Percentiles rank a stretch among this genome's conserved stretches.
phyloP scores from a whole-genome alignment of 1,284 basidiomycete genomes.

The Mycena citricolor region DNA sequence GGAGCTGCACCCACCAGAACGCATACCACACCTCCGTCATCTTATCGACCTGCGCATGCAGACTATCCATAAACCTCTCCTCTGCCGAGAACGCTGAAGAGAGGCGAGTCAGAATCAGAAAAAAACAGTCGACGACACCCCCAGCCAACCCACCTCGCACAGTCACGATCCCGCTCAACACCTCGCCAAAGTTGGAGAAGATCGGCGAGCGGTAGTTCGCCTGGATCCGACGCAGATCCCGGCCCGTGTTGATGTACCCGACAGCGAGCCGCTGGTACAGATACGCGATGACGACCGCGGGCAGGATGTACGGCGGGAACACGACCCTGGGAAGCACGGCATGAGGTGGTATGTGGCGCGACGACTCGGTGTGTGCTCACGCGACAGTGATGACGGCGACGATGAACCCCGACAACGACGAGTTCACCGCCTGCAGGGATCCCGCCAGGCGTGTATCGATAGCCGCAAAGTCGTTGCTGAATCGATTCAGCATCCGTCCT shows the following conservation, averaged over 20 bases:
- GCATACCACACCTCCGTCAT: conserved; percentile 43
- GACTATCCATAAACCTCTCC: conserved; percentile 58
- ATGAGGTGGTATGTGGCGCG: neutral
- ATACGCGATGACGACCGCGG: conserved; percentile 63
- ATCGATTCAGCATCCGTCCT: conserved; percentile 23
- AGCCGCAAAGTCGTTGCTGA: conserved; percentile 67
- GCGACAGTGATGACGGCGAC: conserved; percentile 63
- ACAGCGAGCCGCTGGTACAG: conserved; percentile 64
- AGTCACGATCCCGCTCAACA: conserved; percentile 42
- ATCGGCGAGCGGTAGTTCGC: conserved; percentile 72
- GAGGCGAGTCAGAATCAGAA: neutral
- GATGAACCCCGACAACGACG: conserved; percentile 69
- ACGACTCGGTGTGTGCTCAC: conserved; percentile 35
- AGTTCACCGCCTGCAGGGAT: conserved; percentile 64
- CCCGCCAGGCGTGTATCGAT: conserved; percentile 71
- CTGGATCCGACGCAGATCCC: conserved; percentile 80
- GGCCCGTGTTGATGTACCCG: conserved; percentile 73
- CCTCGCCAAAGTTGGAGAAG: conserved; percentile 75
- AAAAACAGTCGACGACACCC: neutral
- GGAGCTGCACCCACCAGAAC: conserved; percentile 6
- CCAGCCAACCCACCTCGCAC: conserved; percentile 8
- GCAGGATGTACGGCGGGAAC: conserved; percentile 72
- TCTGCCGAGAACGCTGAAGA: conserved; percentile 72
- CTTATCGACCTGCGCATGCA: conserved; percentile 54
- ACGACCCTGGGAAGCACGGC: conserved; percentile 43